Percentiles rank a stretch among this genome's conserved stretches.
phyloP scores from a whole-genome alignment of 192 early-diverging fungal species.

The Podila verticillata region DNA sequence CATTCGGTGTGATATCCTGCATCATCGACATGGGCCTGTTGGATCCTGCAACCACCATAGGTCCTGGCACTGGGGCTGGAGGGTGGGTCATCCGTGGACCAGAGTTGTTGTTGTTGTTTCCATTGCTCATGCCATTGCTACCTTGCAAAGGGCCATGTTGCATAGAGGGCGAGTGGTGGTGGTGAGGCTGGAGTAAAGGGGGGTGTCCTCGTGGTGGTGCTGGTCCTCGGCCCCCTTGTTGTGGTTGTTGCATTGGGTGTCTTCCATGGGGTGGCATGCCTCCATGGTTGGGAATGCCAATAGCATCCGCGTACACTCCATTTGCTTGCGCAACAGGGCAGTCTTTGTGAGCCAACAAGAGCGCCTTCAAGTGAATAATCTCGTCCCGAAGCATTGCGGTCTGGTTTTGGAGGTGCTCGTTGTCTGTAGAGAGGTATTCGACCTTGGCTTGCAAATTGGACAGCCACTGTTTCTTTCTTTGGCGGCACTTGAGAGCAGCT shows the following conservation, averaged over 20 bases:
- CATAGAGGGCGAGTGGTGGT: constrained; percentile 10
- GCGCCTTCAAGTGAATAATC: constrained; percentile 76
- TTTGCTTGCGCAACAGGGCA: constrained; percentile 76
- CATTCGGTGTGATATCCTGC: constrained; percentile 48
- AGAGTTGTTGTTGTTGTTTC: background rate
- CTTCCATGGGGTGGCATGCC: background rate
- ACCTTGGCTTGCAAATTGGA: constrained; percentile 75
- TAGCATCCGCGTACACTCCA: constrained; percentile 54
- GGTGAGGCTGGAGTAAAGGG: constrained; percentile 12
- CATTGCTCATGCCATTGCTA: background rate
- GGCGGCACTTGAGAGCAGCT: constrained; percentile 92
- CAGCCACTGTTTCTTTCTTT: constrained; percentile 93
- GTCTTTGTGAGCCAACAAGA: constrained; percentile 80
- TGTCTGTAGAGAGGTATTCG: constrained; percentile 68
- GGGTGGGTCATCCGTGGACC: constrained; percentile 17
- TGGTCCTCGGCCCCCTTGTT: constrained; percentile 10
- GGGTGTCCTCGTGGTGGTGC: constrained; percentile 8
- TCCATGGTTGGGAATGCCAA: constrained; percentile 13
- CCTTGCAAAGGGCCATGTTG: constrained; percentile 11
- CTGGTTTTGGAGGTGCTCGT: constrained; percentile 69
- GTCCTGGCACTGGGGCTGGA: background rate
- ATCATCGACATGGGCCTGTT: constrained; percentile 50
- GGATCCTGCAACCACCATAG: constrained; percentile 15
- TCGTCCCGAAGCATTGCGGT: constrained; percentile 72
- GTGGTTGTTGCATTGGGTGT: constrained; percentile 11